Evolutionary conservation across 768 basidiomycete genomes (phyloP), one percentile per base, ranked within the genome.

Genomic region (Rhizopogon roseolus): DNA sequence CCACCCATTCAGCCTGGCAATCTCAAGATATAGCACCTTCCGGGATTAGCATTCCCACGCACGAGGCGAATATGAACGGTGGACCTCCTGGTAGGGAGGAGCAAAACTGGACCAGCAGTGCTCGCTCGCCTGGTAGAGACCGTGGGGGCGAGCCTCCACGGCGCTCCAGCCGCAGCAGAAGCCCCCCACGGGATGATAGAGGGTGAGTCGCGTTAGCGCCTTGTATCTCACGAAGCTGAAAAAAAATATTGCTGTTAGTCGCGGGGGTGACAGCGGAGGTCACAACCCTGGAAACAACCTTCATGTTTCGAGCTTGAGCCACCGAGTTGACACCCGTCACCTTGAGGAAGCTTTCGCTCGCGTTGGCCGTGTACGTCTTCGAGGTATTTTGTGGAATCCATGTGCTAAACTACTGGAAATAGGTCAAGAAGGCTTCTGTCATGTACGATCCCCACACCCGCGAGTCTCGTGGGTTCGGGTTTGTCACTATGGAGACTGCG

Each of bases 301-400:
- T 76, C 68, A 84, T 54, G 73, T 85, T 57, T 84, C 84, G 22
- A 78, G 81, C 25, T 70, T 86, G 32, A 78, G 76, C 44, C 77
- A 74, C 67, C 78, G 76, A 52, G 77, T 85, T 54, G 93, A 93
- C 64, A 89, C 88, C 36, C 84, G 88, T 52, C 88, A 92, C 62
- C 86, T 99, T 52, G 93, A 97, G 70, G 81, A 84, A 13, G 82
- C 84, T 7, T 99, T 99, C 67, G 78, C 82, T 56, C 95, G 94
- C 72, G 82, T 86, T 71, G 97, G 97, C 53, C 78, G 86, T 62
- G 92, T 92, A 61, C 57, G 85, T 19, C 2, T 14, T 19, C 5
- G 6, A 34, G 8, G 5, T 9, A 10, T 28, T 41, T 22, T 54
- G 6, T 53, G 19, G 6, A 32, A 4, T 48, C 2, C 0, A 36